Conservation (phyloP, 2,329 filamentous ascomycete genomes). For the Nakataea oryzae region DNA sequence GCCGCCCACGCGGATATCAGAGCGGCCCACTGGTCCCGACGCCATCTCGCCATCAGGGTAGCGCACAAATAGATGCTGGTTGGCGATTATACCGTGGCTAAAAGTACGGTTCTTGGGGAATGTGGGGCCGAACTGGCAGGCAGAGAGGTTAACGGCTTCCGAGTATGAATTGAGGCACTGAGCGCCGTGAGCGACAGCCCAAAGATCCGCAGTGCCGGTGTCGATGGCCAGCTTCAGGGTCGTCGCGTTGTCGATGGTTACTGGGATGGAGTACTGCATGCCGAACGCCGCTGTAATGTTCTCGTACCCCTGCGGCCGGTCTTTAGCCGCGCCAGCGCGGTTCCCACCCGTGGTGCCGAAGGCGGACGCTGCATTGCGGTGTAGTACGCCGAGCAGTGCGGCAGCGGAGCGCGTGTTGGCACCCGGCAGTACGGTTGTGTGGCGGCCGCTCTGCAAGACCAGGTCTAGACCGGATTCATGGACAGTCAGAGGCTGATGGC, state of each 20-base stretch:
- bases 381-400: background rate
- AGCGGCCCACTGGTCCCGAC: slow-evolving; percentile 32
- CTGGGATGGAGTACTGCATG: slow-evolving; percentile 19
- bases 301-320: slow-evolving; percentile 12
- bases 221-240: slow-evolving; percentile 28
- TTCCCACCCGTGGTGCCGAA: background rate
- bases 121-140: slow-evolving; percentile 30
- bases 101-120: slow-evolving; percentile 24
- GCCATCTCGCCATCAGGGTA: slow-evolving; percentile 40
- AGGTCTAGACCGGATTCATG: background rate
- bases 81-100: slow-evolving; percentile 23
- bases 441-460: no score
- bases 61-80: slow-evolving; percentile 32
- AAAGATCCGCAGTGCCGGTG: slow-evolving; percentile 42
- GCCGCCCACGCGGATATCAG: slow-evolving; percentile 34
- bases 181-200: slow-evolving; percentile 30
- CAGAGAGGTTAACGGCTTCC: slow-evolving; percentile 13
- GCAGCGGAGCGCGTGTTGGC: background rate
- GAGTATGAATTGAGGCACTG: slow-evolving; percentile 27
- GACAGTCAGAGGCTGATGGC: background rate
- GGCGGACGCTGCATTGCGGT: background rate
- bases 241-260: slow-evolving; percentile 14
- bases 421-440: background rate
- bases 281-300: slow-evolving; percentile 22
- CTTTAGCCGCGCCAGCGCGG: background rate